Base-by-base conservation (phyloP, 805 yeast genomes). In the Nakazawaea wickerhamii region DNA sequence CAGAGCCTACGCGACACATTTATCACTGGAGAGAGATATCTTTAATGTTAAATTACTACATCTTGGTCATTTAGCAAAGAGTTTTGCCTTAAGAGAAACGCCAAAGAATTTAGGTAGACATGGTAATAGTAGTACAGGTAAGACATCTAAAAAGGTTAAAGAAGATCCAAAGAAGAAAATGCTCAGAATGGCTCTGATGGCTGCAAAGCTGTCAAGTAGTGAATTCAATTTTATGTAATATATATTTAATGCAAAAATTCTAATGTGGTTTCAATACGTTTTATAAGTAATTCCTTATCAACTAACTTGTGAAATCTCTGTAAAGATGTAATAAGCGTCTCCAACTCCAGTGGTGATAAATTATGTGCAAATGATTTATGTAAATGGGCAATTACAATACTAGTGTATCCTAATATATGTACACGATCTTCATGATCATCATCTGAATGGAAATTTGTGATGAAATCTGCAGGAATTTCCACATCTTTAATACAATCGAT, bases 1-100 rank as follows among this genome's bases (percentile, higher is more conserved):
- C 32, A 76, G 98, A 55, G 99, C 99, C 0, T 93, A 93, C 58
- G 87, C 99, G 5, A 93, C 99, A 0, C 99, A 93, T 67, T 74
- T 89, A 44, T 68, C 90, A 0, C 54, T 79, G 2, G 99, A 93
- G 60, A 77, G 90, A 57, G 75, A 71, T 38, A 78, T 73, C 49
- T 93, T 93, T 70, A 89, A 87, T 56, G 81, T 93, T 25, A 84
- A 84, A 52, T 63, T 72, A 26, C 66, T 95, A 46, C 99, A 93
- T 70, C 67, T 95, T 50, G 99, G 99, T 22, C 99, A 93, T 67
- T 67, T 95, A 54, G 97, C 98, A 17, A 93, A 93, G 60, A 75
- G 93, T 49, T 95, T 95, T 61, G 99, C 91, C 2, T 68, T 93
- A 41, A 79, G 99, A 63, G 99, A 93, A 54, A 83, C 95, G 6